Conservation (phyloP, 257 asterid species). For the Lithospermum erythrorhizon region DNA sequence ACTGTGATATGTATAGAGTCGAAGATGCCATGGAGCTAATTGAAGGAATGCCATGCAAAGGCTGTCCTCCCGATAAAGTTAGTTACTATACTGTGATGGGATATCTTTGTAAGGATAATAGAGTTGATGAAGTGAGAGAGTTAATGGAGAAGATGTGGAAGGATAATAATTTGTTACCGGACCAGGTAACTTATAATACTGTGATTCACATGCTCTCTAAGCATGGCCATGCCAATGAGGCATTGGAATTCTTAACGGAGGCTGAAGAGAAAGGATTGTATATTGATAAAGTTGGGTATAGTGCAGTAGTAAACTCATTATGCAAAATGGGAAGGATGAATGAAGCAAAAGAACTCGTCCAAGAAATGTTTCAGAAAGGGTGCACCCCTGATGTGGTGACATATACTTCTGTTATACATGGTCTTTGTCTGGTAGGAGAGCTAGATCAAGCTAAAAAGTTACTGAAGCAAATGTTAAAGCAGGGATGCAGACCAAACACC, state of each 20-base stretch:
- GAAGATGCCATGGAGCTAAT: constrained; percentile 59
- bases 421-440: constrained; percentile 52
- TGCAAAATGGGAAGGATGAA: constrained; percentile 57
- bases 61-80: constrained; percentile 74
- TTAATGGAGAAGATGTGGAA: constrained; percentile 58
- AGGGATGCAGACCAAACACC: constrained; percentile 78
- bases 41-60: constrained; percentile 53
- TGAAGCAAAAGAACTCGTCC: constrained; percentile 63
- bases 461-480: constrained; percentile 73
- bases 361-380: constrained; percentile 67
- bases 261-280: constrained; percentile 63
- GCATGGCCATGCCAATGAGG: constrained; percentile 66
- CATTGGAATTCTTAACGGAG: constrained; percentile 49
- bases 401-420: constrained; percentile 69
- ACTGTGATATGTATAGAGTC: constrained; percentile 47
- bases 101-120: constrained; percentile 49
- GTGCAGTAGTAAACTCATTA: constrained; percentile 62
- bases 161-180: constrained; percentile 49
- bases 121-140: constrained; percentile 49
- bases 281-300: constrained; percentile 65
- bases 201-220: constrained; percentile 72
- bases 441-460: constrained; percentile 64
- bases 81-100: constrained; percentile 71
- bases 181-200: constrained; percentile 62
- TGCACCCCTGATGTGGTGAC: constrained; percentile 91